These are phyloP conservation scores for Malassezia japonica DNA, from an alignment of 1,284 basidiomycete genomes.

Conservation along the genomic window DNA sequence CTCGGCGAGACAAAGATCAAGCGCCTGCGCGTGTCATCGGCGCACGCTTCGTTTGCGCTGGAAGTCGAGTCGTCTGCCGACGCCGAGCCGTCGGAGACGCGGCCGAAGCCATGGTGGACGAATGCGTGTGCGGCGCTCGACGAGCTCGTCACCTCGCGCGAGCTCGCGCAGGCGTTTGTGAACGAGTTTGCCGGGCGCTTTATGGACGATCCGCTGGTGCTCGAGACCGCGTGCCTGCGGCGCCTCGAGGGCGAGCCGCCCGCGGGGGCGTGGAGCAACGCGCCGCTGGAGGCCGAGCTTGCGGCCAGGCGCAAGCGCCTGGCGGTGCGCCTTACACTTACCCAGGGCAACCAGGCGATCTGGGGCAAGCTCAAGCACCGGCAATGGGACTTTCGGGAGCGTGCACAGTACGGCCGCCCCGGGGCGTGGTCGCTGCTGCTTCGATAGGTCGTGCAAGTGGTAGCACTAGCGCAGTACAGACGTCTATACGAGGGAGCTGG, in stretches of 20 bases:
- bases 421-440: slow-evolving; percentile 13
- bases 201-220: neutral
- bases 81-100: neutral
- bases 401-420: slow-evolving; percentile 10
- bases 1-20: slow-evolving; percentile 26
- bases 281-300: neutral
- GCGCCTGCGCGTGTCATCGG: slow-evolving; percentile 32
- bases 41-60: slow-evolving; percentile 33
- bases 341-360: slow-evolving; percentile 27
- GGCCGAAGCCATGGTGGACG: slow-evolving; percentile 1
- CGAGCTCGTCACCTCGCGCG: neutral
- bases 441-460: neutral
- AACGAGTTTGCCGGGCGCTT: slow-evolving; percentile 12
- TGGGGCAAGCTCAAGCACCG: slow-evolving; percentile 39
- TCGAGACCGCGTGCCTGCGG: slow-evolving; percentile 11
- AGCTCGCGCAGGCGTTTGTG: slow-evolving; percentile 6
- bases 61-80: neutral
- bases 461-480: neutral
- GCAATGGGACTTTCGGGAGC: slow-evolving; percentile 34
- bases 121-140: slow-evolving; percentile 12
- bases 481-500: slow-evolving; percentile 24
- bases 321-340: slow-evolving; percentile 17
- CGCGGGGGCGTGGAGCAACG: no score
- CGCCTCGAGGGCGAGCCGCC: neutral
- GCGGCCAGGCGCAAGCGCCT: neutral